Percentiles rank a stretch among this genome's conserved stretches.
Evolutionary conservation across 1,284 basidiomycete species (phyloP).

Genomic region (Pseudozyma flocculosa): DNA sequence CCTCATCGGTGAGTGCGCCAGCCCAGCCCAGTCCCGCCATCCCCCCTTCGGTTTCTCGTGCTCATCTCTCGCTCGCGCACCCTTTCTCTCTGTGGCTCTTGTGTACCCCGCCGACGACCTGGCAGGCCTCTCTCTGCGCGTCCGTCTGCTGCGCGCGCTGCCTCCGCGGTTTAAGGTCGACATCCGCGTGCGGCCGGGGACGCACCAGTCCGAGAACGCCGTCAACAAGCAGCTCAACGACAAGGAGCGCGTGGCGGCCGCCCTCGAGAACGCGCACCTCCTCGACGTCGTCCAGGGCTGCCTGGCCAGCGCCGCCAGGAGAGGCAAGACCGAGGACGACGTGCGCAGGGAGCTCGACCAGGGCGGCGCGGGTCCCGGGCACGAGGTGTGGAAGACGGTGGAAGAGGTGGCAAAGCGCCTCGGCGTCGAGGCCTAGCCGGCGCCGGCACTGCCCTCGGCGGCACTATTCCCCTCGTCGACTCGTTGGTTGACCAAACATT

Average conservation of each 20-base stretch:
- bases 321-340: constrained; percentile 52
- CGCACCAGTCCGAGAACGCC: constrained; percentile 89
- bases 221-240: constrained; percentile 99
- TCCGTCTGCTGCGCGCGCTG: constrained; percentile 82
- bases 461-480: no score
- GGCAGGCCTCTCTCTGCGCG: constrained; percentile 84
- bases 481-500: no score
- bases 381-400: constrained; percentile 33
- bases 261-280: constrained; percentile 85
- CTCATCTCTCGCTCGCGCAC: no score
- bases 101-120: no score
- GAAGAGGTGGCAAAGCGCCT: constrained; percentile 28
- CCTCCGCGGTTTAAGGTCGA: constrained; percentile 93
- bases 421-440: constrained; percentile 27
- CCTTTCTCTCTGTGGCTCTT: no score
- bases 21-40: no score
- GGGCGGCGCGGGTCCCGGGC: constrained; percentile 7
- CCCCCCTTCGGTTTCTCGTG: no score
- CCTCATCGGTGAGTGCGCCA: constrained; percentile 74
- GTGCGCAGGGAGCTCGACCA: constrained; percentile 13
- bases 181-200: constrained; percentile 87
- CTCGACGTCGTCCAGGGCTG: constrained; percentile 87
- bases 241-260: constrained; percentile 96
- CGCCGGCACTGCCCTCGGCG: no score
- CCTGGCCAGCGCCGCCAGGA: constrained; percentile 64